phyloP scores from a whole-genome alignment of 169 alveolate species.

The Plasmodium coatneyi region DNA sequence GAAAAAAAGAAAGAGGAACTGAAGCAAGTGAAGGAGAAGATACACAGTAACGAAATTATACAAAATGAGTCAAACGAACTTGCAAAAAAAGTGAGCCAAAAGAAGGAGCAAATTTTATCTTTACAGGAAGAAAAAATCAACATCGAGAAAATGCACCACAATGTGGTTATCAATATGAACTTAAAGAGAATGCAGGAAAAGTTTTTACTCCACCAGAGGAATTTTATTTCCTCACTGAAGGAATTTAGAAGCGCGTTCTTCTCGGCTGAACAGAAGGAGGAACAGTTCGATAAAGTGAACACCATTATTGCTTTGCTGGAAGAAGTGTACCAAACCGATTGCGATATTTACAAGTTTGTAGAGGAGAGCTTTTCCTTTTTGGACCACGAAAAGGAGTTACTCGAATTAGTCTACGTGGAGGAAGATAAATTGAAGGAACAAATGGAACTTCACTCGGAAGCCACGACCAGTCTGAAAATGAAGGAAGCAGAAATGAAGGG shows the following conservation, averaged over 20 bases:
- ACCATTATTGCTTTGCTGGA: slow-evolving; percentile 8
- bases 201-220: slow-evolving; percentile 17
- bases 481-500: slow-evolving; percentile 76
- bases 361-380: slow-evolving; percentile 17
- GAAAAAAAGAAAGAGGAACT: neutral
- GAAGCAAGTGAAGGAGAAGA: neutral
- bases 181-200: slow-evolving; percentile 49
- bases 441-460: slow-evolving; percentile 29
- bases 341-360: slow-evolving; percentile 17
- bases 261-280: neutral
- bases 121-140: slow-evolving; percentile 59
- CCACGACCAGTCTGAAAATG: slow-evolving; percentile 30
- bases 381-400: slow-evolving; percentile 1
- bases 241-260: neutral
- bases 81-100: slow-evolving; percentile 15
- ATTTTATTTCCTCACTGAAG: neutral
- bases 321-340: neutral
- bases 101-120: slow-evolving; percentile 53
- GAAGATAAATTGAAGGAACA: slow-evolving; percentile 20
- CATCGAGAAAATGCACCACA: slow-evolving; percentile 53
- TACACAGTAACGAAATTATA: slow-evolving; percentile 23
- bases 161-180: slow-evolving; percentile 47
- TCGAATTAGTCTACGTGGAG: neutral
- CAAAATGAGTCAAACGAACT: slow-evolving; percentile 34
- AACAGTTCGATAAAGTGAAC: neutral